Percentiles rank a stretch among this genome's conserved stretches.
phyloP scores from a whole-genome alignment of 2,329 filamentous ascomycete species.

The Cordyceps farinosa region DNA sequence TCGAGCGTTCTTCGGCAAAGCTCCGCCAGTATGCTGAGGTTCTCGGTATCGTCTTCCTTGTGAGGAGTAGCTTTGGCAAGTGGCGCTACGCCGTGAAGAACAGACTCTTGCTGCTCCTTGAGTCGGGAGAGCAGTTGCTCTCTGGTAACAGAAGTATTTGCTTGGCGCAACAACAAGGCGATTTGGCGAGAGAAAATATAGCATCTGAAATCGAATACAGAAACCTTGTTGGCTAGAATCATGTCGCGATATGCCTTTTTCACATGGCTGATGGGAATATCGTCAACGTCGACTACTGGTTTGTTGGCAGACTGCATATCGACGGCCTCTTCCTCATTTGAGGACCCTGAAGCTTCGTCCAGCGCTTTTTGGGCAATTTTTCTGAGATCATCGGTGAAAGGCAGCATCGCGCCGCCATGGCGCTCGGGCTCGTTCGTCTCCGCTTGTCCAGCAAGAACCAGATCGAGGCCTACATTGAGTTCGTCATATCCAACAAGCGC shows the following conservation, averaged over 20 bases:
- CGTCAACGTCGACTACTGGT: slow-evolving; percentile 43
- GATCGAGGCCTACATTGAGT: slow-evolving; percentile 80
- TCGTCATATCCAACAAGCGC: slow-evolving; percentile 94
- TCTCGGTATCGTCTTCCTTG: slow-evolving; percentile 62
- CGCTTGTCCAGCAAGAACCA: slow-evolving; percentile 71
- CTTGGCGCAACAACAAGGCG: slow-evolving; percentile 73
- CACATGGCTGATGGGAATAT: slow-evolving; percentile 59
- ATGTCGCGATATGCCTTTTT: slow-evolving; percentile 85
- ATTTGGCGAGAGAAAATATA: slow-evolving; percentile 93
- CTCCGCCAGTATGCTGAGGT: slow-evolving; percentile 77
- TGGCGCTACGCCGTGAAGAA: slow-evolving; percentile 55
- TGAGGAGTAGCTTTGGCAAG: slow-evolving; percentile 43
- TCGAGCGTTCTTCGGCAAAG: slow-evolving; percentile 77
- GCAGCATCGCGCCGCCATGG: slow-evolving; percentile 69
- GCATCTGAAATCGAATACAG: slow-evolving; percentile 88
- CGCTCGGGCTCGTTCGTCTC: slow-evolving; percentile 56
- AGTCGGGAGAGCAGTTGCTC: slow-evolving; percentile 61
- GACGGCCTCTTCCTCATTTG: slow-evolving; percentile 42
- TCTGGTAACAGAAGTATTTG: slow-evolving; percentile 64
- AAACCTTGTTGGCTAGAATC: slow-evolving; percentile 92
- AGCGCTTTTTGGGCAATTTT: slow-evolving; percentile 52
- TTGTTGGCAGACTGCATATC: slow-evolving; percentile 46
- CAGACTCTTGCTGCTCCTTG: slow-evolving; percentile 58
- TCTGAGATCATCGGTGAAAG: slow-evolving; percentile 70
- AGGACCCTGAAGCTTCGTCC: slow-evolving; percentile 32